Percentiles rank a stretch among this genome's conserved stretches.
Evolutionary conservation across 2,329 filamentous ascomycete genomes (phyloP).

Genomic region (Pseudopyrenochaeta lycopersici): DNA sequence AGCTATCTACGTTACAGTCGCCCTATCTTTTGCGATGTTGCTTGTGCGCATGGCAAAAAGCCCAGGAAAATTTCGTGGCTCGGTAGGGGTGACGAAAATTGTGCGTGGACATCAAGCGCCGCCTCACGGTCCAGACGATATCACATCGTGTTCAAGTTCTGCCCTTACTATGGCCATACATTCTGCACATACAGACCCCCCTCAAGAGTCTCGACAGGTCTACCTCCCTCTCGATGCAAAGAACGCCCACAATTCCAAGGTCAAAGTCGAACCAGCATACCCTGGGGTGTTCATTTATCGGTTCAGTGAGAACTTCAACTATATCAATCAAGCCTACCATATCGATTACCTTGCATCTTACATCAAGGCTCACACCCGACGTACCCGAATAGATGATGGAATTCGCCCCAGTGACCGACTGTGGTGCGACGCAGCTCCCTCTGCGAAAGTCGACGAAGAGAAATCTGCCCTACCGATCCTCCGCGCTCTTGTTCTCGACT

Average conservation of each 20-base stretch:
- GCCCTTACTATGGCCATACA: slow-evolving; percentile 45
- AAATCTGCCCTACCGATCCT: slow-evolving; percentile 54
- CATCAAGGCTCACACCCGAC: slow-evolving; percentile 63
- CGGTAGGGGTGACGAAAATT: slow-evolving; percentile 25
- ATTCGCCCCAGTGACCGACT: slow-evolving; percentile 54
- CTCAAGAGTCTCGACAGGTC: slow-evolving; percentile 17
- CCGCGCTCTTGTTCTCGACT: slow-evolving; percentile 65
- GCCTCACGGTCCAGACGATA: neutral
- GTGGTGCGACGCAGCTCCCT: slow-evolving; percentile 62
- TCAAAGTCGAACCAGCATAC: slow-evolving; percentile 67
- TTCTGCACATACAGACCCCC: neutral
- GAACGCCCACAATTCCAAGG: slow-evolving; percentile 66
- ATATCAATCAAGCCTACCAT: slow-evolving; percentile 87
- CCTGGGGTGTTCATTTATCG: slow-evolving; percentile 95
- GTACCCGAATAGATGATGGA: slow-evolving; percentile 26
- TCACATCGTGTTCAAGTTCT: slow-evolving; percentile 47
- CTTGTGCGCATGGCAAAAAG: slow-evolving; percentile 68
- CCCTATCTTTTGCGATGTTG: slow-evolving; percentile 76
- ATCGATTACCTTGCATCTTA: slow-evolving; percentile 77
- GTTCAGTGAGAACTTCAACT: slow-evolving; percentile 92
- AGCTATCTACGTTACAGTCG: slow-evolving; percentile 86
- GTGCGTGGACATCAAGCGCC: slow-evolving; percentile 62
- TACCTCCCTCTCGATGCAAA: slow-evolving; percentile 53
- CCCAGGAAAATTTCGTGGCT: slow-evolving; percentile 33
- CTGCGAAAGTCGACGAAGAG: slow-evolving; percentile 24